Base-by-base conservation (phyloP, 306 rosid species). In the Trifolium fragiferum region DNA sequence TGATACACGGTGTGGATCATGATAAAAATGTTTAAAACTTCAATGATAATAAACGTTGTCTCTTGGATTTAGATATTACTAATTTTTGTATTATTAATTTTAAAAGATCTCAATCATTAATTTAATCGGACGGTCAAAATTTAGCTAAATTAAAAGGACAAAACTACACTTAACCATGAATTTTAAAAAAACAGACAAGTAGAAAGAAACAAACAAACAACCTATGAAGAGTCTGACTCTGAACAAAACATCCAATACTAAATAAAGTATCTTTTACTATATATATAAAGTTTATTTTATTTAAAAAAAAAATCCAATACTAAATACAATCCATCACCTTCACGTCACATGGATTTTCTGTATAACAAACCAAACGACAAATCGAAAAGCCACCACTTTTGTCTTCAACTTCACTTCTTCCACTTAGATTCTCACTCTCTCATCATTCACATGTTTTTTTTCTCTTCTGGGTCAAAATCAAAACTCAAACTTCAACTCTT, bases 341-440 rank as follows among this genome's bases (percentile, higher is more conserved):
- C 32, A 60, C 3, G 11, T 47, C 86, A 79, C 84, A 71, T 79
- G 86, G 65, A 70, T 41, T 70, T 53, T 67, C 84, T 72, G 53
- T 79, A 18, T 37, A 33, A 46, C 38, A 41, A 62, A 43, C 80
- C 81, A 69, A 25, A 25, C 65, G 51, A 75, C 54, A 47, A 57
- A 69, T 53, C 9, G 9, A 43, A 76, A 46, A 46, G 27, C 27
- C n/a, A 23, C 43, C 27, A 32, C 25, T 41, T 27, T 53, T 72
- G 76, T 78, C 72, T 7, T 70, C 68, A 67, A 41, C 70, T 47
- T 44, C 76, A 38, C 63, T 14, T 69, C 33, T 20, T 73, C 58
- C 65, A 58, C 57, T 75, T 69, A 15, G 73, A 51, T 60, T 54
- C 80, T 75, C n/a, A 25, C 74, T 55, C 16, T 8, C 10, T 66